Evolutionary conservation across 176 grass and related monocot species (phyloP).

Genomic region (Juncus inflexus): DNA sequence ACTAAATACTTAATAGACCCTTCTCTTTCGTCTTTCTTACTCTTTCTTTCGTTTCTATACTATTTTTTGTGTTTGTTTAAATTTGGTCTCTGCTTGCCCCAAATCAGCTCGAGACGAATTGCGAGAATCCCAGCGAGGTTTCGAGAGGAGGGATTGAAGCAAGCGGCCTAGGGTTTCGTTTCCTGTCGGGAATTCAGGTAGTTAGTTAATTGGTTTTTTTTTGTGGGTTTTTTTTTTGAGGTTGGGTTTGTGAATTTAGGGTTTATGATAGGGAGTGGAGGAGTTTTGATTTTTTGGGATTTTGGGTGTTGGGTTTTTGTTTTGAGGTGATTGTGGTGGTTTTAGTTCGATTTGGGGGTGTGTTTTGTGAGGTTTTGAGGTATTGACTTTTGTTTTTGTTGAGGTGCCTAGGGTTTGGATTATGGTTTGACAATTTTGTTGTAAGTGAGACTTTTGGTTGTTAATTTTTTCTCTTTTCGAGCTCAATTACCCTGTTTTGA

Average conservation of each 20-base stretch:
- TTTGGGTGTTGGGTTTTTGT: not conserved
- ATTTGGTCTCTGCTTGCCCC: not conserved
- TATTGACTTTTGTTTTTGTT: slow-evolving; percentile 1
- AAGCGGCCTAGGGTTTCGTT: slow-evolving; percentile 39
- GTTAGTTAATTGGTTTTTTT: not conserved
- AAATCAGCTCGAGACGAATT: not conserved
- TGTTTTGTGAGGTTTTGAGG: not conserved
- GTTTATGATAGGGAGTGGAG: not conserved
- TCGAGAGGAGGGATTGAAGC: slow-evolving; percentile 1
- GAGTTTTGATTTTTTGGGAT: not conserved
- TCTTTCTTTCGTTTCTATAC: not conserved
- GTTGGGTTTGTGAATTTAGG: not conserved
- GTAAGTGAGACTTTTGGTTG: not conserved
- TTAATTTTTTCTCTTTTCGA: not conserved
- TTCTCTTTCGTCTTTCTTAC: not conserved
- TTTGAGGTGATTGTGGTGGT: not conserved
- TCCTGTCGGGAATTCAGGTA: not conserved
- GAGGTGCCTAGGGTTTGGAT: not conserved
- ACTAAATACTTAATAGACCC: not conserved
- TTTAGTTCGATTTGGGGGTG: not conserved
- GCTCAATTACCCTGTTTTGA: not conserved
- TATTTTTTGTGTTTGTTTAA: not conserved
- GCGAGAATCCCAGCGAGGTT: not conserved
- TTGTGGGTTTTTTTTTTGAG: not conserved
- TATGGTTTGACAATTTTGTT: not conserved